Evolutionary conservation across 768 basidiomycete species (phyloP).

Genomic region (Rhodosporidiobolus odoratus): DNA sequence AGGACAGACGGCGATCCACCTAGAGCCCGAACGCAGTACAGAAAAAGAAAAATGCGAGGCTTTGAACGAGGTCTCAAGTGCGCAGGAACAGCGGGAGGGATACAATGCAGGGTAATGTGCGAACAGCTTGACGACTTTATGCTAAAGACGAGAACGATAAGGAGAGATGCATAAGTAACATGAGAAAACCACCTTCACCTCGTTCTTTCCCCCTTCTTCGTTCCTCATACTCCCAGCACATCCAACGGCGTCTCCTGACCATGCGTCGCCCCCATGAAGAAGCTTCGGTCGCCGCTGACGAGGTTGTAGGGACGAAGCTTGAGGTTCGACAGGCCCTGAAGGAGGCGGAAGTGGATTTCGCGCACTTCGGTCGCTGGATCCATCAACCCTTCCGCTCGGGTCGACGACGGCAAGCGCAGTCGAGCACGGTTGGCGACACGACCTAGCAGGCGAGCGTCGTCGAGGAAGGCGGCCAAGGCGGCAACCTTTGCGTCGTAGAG

Average conservation of each 20-base stretch:
- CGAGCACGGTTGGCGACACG: conserved; percentile 38
- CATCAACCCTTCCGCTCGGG: conserved; percentile 30
- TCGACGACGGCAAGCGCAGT: conserved; percentile 25
- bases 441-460: conserved; percentile 37
- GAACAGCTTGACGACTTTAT: no score
- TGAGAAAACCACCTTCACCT: no score
- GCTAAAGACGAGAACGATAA: no score
- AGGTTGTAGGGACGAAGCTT: conserved; percentile 26
- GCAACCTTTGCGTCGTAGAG: conserved; percentile 40
- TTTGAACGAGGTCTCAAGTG: no score
- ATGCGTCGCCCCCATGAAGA: conserved; percentile 6
- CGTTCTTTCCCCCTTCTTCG: no score
- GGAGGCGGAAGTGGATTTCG: conserved; percentile 22
- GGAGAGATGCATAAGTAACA: no score
- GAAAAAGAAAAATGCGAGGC: no score
- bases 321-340: conserved; percentile 16
- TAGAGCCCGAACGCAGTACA: no score
- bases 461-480: conserved; percentile 40
- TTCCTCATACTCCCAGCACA: conserved; percentile 16
- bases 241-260: conserved; percentile 28
- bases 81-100: no score
- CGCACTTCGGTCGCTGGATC: conserved; percentile 5
- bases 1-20: no score
- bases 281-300: background rate
- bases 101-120: no score